Percentiles rank a stretch among this genome's conserved stretches.
Conservation (phyloP, 768 basidiomycete genomes). For the Termitomyces sp. region DNA sequence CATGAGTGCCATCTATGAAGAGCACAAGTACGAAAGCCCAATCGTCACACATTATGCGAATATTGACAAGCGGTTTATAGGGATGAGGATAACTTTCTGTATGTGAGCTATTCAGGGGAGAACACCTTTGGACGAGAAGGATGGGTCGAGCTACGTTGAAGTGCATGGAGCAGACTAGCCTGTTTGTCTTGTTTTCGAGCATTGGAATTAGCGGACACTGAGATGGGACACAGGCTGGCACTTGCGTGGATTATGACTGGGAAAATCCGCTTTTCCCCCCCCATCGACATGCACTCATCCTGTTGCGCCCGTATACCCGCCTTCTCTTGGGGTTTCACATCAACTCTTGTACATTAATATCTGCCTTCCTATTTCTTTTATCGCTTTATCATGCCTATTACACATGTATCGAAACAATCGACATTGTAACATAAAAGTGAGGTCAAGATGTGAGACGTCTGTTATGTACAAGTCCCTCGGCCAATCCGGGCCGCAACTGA, state of each 20-base stretch:
- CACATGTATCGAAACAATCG: slow-evolving; percentile 11
- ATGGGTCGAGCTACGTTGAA: slow-evolving; percentile 42
- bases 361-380: slow-evolving; percentile 13
- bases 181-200: slow-evolving; percentile 13
- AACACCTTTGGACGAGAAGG: slow-evolving; percentile 80
- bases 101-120: slow-evolving; percentile 98
- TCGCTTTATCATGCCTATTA: slow-evolving; percentile 14
- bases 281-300: slow-evolving; percentile 1
- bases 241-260: slow-evolving; percentile 12
- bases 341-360: slow-evolving; percentile 21
- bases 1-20: slow-evolving; percentile 99
- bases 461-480: not conserved
- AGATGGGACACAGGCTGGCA: slow-evolving; percentile 12
- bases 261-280: slow-evolving; percentile 5
- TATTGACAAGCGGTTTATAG: slow-evolving; percentile 40
- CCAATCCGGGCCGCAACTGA: not conserved
- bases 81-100: slow-evolving; percentile 99
- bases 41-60: not conserved
- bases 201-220: slow-evolving; percentile 18
- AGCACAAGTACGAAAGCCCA: slow-evolving; percentile 81
- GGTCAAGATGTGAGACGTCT: not conserved
- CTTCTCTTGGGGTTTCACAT: slow-evolving; percentile 10
- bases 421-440: slow-evolving; percentile 8
- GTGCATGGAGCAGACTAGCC: slow-evolving; percentile 30
- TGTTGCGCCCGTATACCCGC: slow-evolving; percentile 17